These are phyloP conservation scores for Paecilomyces variotii DNA, from an alignment of 2,329 filamentous ascomycete species.

Conservation along the genomic window DNA sequence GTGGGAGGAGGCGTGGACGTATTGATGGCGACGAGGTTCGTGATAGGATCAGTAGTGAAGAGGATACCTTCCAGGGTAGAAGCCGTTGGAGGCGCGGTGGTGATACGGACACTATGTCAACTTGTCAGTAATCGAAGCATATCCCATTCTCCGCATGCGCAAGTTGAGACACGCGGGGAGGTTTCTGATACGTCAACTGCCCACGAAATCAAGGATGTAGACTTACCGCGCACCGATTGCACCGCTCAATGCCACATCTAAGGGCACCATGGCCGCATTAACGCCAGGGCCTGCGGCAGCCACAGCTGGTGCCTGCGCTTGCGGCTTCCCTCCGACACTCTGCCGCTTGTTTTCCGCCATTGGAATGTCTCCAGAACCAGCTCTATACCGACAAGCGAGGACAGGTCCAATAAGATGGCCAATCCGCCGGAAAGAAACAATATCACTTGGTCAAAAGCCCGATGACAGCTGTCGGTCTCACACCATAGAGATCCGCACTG, in stretches of 20 bases:
- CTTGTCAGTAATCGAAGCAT: not conserved
- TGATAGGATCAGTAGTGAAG: constrained; percentile 54
- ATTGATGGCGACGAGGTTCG: constrained; percentile 55
- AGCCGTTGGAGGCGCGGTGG: constrained; percentile 43
- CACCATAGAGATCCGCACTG: not conserved
- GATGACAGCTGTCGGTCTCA: not conserved
- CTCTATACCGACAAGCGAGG: not conserved
- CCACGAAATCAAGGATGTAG: not conserved
- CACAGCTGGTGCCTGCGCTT: constrained; percentile 28
- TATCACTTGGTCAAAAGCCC: not conserved
- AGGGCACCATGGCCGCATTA: constrained; percentile 40
- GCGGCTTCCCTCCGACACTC: constrained; percentile 43
- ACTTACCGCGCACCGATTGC: constrained; percentile 55
- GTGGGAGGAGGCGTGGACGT: constrained; percentile 40
- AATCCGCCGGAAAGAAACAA: not conserved
- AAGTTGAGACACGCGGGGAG: not conserved
- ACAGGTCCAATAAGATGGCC: not conserved
- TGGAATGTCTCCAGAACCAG: not conserved
- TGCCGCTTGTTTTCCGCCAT: constrained; percentile 56
- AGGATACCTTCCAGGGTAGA: constrained; percentile 53
- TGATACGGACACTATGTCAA: constrained; percentile 47
- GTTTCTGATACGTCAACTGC: not conserved
- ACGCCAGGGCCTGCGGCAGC: constrained; percentile 28
- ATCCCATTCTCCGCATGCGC: not conserved
- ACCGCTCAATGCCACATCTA: constrained; percentile 49